Evolutionary conservation across 306 rosid genomes (phyloP), one percentile per base, ranked within the genome.

Genomic region (Vicia villosa): DNA sequence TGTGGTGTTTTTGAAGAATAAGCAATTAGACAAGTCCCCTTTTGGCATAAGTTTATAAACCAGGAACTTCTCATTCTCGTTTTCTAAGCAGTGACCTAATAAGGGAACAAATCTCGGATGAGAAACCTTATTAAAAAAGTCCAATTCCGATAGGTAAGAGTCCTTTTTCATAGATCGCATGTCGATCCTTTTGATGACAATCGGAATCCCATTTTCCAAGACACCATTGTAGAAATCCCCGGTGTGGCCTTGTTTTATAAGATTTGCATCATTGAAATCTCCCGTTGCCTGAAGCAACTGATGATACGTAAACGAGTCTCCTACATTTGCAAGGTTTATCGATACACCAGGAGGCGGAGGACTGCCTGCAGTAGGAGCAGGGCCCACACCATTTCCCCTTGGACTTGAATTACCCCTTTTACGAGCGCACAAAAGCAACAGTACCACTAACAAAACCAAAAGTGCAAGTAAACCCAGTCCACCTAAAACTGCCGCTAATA

Each of bases 191-290:
- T 88, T 94, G 67, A 94, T 72, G 61, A 86, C 86, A 4, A 86
- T 85, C 54, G 80, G 85, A 34, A 86, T 63, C 72, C 96, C 98
- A 69, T 83, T 83, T 60, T 90, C 97, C 79, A 91, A 68, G 34
- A 88, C 82, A 50, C 98, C 98, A 6, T 69, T 77, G 80, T 79
- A 88, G 21, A 94, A 79, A 80, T 94, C 96, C 72, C 98, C 98
- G 0, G 95, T 80, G 81, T 83, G 97, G 43, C 98, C 97, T 34
- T 76, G 79, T 78, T 90, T 94, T 37, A 90, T 77, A 69, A 94
- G 87, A 77, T 81, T 94, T 61, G 74, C 43, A 56, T 86, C 85
- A 6, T 77, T 83, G 64, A 94, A 90, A 50, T 87, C 92, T 46
- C 81, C 79, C 0, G 92, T 82, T 60, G 98, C 96, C 82, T 83